Base-by-base conservation (phyloP, 1,284 basidiomycete species). In the Cerrena zonata region DNA sequence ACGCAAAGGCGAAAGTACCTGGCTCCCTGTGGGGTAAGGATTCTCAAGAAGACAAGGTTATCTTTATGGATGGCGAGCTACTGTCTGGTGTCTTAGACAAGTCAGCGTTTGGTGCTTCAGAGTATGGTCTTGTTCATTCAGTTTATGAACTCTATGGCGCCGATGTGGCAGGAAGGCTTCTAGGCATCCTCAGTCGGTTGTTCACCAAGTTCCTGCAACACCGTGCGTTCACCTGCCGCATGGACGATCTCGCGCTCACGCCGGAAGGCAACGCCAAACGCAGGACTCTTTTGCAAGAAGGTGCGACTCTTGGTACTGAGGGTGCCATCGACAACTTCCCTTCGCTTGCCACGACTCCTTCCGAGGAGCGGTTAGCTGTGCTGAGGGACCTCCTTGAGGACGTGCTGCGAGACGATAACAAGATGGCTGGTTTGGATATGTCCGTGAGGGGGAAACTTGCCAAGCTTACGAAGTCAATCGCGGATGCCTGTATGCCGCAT, bases 101-200 rank as follows among this genome's bases (percentile, higher is more conserved):
- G 73, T 90, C 94, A 15, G 92, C 96, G 46, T 96, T 97, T 65
- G 96, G 96, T 65, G 95, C 96, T 18, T 88, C 91, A 0, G 89
- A 96, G 5, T 99, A 90, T 65, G 96, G 96, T 69, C 80, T 99
- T 39, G 91, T 99, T 15, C 96, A 99, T 68, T 96, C 96, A 1
- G 89, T 96, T n/a, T 94, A 95, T 69, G 96, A 99, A 65, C 75
- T 99, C n/a, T 99, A 98, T 67, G 95, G 96, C 3, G 76, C 94
- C 11, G 86, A 89, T 55, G 74, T 83, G 18, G 95, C 96, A 7
- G 96, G 94, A 49, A 86, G 87, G 62, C 80, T 99, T 7, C 84
- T 99, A 34, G 93, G 94, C 50, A 87, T 98, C 55, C 80, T 99
- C 54, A 92, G 91, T 65, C 84, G 96, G 48, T 74, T 98, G 42